Conservation (phyloP, 306 rosid genomes). For the Sesbania bispinosa region DNA sequence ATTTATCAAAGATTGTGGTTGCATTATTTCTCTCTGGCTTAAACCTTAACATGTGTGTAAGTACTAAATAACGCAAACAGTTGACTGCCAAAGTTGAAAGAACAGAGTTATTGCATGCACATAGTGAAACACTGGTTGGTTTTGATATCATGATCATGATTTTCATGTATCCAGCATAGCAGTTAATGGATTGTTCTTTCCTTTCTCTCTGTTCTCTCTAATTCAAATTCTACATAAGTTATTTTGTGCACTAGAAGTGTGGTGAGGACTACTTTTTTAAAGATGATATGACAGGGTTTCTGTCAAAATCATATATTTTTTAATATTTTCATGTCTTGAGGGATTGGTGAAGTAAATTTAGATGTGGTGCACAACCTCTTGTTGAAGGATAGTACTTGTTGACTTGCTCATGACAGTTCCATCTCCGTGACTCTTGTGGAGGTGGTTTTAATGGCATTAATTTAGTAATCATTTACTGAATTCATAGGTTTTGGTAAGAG, state of each 20-base stretch:
- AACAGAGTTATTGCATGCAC: background rate
- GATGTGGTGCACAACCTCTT: background rate
- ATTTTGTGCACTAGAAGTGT: background rate
- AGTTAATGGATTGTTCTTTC: too few relatives aligned
- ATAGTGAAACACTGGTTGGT: background rate
- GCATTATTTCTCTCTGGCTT: background rate
- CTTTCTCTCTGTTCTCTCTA: background rate
- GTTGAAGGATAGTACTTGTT: background rate
- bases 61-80: too few relatives aligned
- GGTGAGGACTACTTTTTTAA: background rate
- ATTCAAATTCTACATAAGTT: background rate
- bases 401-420: conserved; percentile 2
- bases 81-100: background rate
- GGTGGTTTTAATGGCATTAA: background rate
- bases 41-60: background rate
- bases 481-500: background rate
- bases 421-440: background rate
- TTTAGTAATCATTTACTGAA: background rate
- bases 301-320: background rate
- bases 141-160: background rate
- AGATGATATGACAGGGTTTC: background rate
- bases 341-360: background rate
- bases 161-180: background rate
- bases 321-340: background rate
- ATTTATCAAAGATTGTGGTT: background rate